These are phyloP conservation scores for Pisolithus marmoratus DNA, from an alignment of 768 basidiomycete species.

Conservation along the genomic window DNA sequence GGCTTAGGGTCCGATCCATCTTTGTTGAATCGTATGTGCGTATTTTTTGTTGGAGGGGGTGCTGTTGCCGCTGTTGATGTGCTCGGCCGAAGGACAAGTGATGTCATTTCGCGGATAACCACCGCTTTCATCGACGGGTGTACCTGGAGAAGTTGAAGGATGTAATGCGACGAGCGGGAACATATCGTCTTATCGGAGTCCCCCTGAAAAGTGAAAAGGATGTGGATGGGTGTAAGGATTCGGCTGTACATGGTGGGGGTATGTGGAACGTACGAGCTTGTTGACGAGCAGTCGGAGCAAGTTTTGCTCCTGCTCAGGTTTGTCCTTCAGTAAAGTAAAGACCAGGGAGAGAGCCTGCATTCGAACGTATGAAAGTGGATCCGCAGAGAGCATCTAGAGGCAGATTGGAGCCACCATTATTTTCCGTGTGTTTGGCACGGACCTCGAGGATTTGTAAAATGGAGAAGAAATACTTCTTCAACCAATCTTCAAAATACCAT, in stretches of 20 bases:
- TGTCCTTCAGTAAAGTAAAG: slow-evolving; percentile 74
- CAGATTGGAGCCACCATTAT: background rate
- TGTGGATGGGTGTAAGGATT: background rate
- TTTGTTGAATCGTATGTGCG: slow-evolving; percentile 52
- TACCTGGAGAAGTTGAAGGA: slow-evolving; percentile 82
- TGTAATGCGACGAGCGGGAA: slow-evolving; percentile 83
- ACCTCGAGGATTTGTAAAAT: slow-evolving; percentile 89
- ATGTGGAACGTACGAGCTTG: slow-evolving; percentile 63
- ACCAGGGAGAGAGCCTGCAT: slow-evolving; percentile 78
- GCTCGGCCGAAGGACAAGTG: slow-evolving; percentile 60
- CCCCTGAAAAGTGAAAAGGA: slow-evolving; percentile 43
- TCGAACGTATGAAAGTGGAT: slow-evolving; percentile 83
- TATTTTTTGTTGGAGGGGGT: slow-evolving; percentile 19
- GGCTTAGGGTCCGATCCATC: slow-evolving; percentile 10
- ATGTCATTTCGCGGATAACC: slow-evolving; percentile 79
- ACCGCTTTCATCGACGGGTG: slow-evolving; percentile 93
- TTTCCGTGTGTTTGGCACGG: slow-evolving; percentile 8
- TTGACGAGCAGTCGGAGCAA: slow-evolving; percentile 87
- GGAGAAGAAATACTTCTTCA: slow-evolving; percentile 95
- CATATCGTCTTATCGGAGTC: slow-evolving; percentile 85
- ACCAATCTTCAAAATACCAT: slow-evolving; percentile 96
- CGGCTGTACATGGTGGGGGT: background rate
- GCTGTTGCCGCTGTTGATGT: slow-evolving; percentile 31
- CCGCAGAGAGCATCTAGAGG: slow-evolving; percentile 66
- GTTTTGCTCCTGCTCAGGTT: slow-evolving; percentile 98